Conservation (phyloP, 2,329 filamentous ascomycete genomes). For the Sporothrix luriei region DNA sequence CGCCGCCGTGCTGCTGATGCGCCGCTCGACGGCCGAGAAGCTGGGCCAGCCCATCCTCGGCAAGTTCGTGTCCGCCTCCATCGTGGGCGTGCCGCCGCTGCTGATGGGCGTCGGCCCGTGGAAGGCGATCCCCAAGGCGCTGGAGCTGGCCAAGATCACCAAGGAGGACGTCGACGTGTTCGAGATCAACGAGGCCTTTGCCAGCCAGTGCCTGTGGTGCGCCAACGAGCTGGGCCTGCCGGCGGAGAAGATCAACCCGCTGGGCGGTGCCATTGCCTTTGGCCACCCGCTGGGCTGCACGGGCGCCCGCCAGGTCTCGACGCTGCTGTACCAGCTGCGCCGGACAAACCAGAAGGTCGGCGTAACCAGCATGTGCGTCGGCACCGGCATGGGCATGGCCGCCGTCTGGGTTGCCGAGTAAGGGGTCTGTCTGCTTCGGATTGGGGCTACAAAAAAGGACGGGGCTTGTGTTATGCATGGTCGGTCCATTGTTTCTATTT, state of each 20-base stretch:
- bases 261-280: conserved; percentile 94
- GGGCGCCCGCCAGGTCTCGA: conserved; percentile 89
- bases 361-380: conserved; percentile 93
- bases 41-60: conserved; percentile 88
- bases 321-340: conserved; percentile 85
- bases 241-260: conserved; percentile 88
- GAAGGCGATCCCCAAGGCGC: conserved; percentile 91
- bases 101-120: conserved; percentile 96
- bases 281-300: conserved; percentile 95
- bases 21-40: conserved; percentile 82
- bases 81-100: conserved; percentile 87
- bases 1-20: conserved; percentile 93
- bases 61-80: conserved; percentile 83
- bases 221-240: conserved; percentile 83
- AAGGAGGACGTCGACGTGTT: conserved; percentile 94
- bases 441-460: conserved; percentile 11
- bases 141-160: conserved; percentile 81
- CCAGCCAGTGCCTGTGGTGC: conserved; percentile 92
- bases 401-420: conserved; percentile 96
- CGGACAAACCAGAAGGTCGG: conserved; percentile 83
- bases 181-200: conserved; percentile 99
- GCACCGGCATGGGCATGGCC: conserved; percentile 97
- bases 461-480: background rate
- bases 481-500: background rate
- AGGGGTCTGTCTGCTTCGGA: background rate